Evolutionary conservation across 1,139 yeast species (phyloP), one percentile per base, ranked within the genome.

Genomic region (Candida dubliniensis): DNA sequence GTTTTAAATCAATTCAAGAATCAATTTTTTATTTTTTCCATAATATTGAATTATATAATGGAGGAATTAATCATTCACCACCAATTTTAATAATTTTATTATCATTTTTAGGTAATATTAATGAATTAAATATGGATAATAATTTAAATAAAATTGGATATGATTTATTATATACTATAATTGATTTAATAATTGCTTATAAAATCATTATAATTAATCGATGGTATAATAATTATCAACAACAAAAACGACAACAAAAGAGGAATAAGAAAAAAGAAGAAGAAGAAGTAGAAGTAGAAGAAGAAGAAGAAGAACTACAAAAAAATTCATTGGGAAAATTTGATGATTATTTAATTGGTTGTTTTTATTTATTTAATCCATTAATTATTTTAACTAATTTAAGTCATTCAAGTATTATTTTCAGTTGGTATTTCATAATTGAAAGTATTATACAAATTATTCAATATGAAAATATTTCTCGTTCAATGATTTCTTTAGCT

Each of bases 11-110:
- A 37, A 68, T 95, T 40, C 71, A 79, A 57, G 99, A 93, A 61
- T 96, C 97, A 8, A 72, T 89, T 38, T 90, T 79, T 59, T 77
- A 87, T 49, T 66, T 80, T 45, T 63, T 72, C n/a, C 77, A 82
- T 50, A 74, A 75, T 11, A 71, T 85, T 40, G 76, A 84, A 47
- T 81, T 91, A 5, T 91, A 90, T 57, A 81, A 81, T 47, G 96
- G 96, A 14, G 96, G 96, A 1, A 83, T 88, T 27, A 88, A 86
- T 39, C 95, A 90, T 61, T 95, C 89, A 58, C 77, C 95, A 4
- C 96, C 96, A 1, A 60, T 91, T 30, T 58, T 87, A 34, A 74
- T 88, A 43, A 67, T 74, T 5, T 52, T 80, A 9, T 69, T 85
- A 50, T 69, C 72, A 18, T 18, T 18, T 18, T 18, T 18, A 18